Evolutionary conservation across 2,329 filamentous ascomycete genomes (phyloP).

Genomic region (Aspergillus spinulosporus): DNA sequence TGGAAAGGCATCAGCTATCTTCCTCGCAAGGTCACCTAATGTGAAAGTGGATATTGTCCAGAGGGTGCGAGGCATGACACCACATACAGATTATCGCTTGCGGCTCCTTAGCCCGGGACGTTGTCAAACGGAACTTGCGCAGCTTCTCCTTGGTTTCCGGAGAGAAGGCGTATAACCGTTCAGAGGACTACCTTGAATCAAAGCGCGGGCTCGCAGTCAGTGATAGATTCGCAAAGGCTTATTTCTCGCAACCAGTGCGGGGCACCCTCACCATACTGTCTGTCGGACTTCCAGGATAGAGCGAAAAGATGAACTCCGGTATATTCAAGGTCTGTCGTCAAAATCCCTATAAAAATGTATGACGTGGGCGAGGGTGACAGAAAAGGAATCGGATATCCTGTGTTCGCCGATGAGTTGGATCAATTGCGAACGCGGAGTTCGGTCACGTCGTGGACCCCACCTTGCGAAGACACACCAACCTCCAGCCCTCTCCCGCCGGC

Average conservation of each 20-base stretch:
- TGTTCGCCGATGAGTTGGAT: not conserved
- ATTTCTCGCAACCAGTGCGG: constrained; percentile 14
- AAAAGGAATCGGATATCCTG: not conserved
- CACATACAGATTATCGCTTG: constrained; percentile 91
- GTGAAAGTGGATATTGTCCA: not conserved
- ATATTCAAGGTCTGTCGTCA: not conserved
- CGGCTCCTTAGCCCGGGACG: constrained; percentile 79
- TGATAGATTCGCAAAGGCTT: not conserved
- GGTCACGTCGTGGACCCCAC: not conserved
- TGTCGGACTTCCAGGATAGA: not conserved
- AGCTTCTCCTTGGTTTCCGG: constrained; percentile 84
- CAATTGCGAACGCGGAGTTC: not conserved
- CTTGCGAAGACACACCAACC: not conserved
- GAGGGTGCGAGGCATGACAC: not conserved
- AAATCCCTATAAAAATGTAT: not conserved
- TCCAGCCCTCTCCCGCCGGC: constrained; percentile 6
- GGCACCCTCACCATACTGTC: constrained; percentile 24
- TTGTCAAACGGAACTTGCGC: constrained; percentile 90
- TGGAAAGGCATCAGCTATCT: constrained; percentile 44
- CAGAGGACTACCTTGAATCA: constrained; percentile 56
- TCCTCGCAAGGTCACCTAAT: not conserved
- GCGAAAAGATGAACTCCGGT: not conserved
- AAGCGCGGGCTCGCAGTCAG: constrained; percentile 6
- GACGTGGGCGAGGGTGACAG: not conserved
- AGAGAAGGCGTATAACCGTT: constrained; percentile 90